A percentile compares a stretch with the other conserved stretches of the same genome.
Evolutionary conservation across 2,329 filamentous ascomycete species (phyloP).

Genomic region (Pseudocercospora eumusae): DNA sequence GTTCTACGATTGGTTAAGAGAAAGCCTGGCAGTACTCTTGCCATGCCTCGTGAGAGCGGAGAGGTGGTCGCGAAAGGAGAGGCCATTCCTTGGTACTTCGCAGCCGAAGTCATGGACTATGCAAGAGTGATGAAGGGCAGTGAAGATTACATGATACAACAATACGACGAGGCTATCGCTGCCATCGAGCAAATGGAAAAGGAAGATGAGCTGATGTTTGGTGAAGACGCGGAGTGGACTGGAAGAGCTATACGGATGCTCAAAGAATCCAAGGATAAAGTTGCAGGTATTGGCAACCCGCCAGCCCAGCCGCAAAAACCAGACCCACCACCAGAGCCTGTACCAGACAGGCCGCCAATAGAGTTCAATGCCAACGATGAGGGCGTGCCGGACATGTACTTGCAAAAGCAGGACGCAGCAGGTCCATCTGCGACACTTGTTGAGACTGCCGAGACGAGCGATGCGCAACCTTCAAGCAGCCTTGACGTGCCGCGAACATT

Average conservation of each 20-base stretch:
- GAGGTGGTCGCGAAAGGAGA: conserved; percentile 69
- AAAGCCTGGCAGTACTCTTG: conserved; percentile 77
- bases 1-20: conserved; percentile 84
- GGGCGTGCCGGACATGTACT: conserved; percentile 55
- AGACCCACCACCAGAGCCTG: conserved; percentile 35
- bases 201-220: conserved; percentile 90
- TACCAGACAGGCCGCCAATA: conserved; percentile 45
- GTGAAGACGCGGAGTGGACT: conserved; percentile 90
- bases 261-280: conserved; percentile 72
- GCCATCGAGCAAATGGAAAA: conserved; percentile 74
- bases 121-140: conserved; percentile 94
- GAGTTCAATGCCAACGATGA: conserved; percentile 50
- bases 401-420: conserved; percentile 30
- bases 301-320: conserved; percentile 56
- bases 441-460: conserved; percentile 30
- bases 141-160: conserved; percentile 78
- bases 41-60: conserved; percentile 78
- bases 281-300: conserved; percentile 67
- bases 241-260: conserved; percentile 78
- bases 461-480: conserved; percentile 28
- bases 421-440: conserved; percentile 34
- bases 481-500: conserved; percentile 44
- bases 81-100: conserved; percentile 92
- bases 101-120: conserved; percentile 91
- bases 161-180: conserved; percentile 77